Evolutionary conservation across 2,329 filamentous ascomycete species (phyloP).

Genomic region (Trichoderma harzianum): DNA sequence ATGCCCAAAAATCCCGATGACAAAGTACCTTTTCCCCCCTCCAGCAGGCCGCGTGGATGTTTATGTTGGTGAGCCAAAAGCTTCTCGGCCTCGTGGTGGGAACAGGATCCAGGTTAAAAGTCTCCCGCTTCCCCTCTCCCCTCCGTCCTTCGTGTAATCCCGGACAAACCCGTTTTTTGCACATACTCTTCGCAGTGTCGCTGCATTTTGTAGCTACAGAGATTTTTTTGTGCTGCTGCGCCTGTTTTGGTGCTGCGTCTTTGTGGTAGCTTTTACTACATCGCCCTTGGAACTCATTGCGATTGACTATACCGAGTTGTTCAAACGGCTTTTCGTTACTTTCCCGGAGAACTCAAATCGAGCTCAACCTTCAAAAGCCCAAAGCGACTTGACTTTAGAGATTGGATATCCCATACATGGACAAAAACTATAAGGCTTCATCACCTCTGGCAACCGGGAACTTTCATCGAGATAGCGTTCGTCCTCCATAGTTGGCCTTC

Average conservation of each 20-base stretch:
- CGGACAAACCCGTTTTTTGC: background rate
- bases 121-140: background rate
- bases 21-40: background rate
- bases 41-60: background rate
- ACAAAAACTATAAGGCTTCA: background rate
- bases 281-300: background rate
- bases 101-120: background rate
- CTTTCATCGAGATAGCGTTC: background rate
- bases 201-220: background rate
- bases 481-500: background rate
- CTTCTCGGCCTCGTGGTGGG: background rate
- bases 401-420: background rate
- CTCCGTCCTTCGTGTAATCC: background rate
- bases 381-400: background rate
- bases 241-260: background rate
- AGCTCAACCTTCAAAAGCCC: background rate
- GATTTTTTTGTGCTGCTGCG: background rate
- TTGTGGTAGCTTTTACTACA: background rate
- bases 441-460: background rate
- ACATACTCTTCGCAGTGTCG: background rate
- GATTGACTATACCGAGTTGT: background rate
- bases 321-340: background rate
- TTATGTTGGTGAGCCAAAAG: background rate
- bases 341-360: background rate
- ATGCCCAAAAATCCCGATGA: background rate